Evolutionary conservation across 2,329 filamentous ascomycete genomes (phyloP).

Genomic region (Ophiocordyceps australis): DNA sequence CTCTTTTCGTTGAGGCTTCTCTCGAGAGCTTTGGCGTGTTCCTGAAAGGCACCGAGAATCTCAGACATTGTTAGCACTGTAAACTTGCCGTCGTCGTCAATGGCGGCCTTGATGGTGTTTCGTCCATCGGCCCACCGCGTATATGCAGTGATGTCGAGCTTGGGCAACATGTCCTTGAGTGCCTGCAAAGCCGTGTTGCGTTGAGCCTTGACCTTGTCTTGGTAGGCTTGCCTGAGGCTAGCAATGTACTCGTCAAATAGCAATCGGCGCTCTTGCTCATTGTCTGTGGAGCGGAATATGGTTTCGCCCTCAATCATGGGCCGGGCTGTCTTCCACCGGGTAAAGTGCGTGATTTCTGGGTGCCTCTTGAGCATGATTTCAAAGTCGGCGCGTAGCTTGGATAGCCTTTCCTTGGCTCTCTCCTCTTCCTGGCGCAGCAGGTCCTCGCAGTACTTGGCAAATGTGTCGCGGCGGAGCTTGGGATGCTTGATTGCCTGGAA

Average conservation of each 20-base stretch:
- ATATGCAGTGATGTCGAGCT: conserved; percentile 75
- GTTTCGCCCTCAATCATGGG: conserved; percentile 91
- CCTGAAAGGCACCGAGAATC: conserved; percentile 82
- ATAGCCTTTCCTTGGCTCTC: conserved; percentile 77
- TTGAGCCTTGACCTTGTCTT: conserved; percentile 53
- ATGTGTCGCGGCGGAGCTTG: conserved; percentile 74
- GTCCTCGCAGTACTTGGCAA: conserved; percentile 89
- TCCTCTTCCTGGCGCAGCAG: conserved; percentile 86
- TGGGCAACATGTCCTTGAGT: conserved; percentile 58
- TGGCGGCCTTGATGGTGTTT: conserved; percentile 58
- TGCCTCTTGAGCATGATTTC: conserved; percentile 91
- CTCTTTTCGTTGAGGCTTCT: conserved; percentile 79
- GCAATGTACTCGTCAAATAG: conserved; percentile 88
- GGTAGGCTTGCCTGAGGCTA: conserved; percentile 64
- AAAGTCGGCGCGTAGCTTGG: conserved; percentile 87
- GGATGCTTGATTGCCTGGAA: conserved; percentile 89
- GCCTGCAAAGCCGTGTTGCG: conserved; percentile 75
- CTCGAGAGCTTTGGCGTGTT: conserved; percentile 85
- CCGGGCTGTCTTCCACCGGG: conserved; percentile 88
- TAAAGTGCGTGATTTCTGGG: conserved; percentile 93
- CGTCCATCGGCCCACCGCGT: conserved; percentile 90
- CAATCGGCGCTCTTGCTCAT: conserved; percentile 73
- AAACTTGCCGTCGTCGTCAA: conserved; percentile 72
- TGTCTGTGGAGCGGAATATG: conserved; percentile 78
- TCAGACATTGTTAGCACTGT: conserved; percentile 73